These are phyloP conservation scores for Kuraishia cidri DNA, from an alignment of 805 yeast species.

Conservation along the genomic window DNA sequence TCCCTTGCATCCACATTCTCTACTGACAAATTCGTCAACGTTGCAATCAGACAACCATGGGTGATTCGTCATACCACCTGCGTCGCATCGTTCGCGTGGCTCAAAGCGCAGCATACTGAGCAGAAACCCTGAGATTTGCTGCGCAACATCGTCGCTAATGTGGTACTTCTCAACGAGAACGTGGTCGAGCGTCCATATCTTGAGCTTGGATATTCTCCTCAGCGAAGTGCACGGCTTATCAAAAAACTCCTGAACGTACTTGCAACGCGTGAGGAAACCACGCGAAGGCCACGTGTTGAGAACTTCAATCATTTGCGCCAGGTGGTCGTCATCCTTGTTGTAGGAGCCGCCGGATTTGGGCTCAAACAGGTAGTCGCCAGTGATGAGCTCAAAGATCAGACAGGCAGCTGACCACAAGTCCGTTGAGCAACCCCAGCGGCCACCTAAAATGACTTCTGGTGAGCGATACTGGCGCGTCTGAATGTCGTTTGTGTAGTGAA, in stretches of 20 bases:
- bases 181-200: slow-evolving; percentile 40
- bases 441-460: slow-evolving; percentile 53
- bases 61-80: slow-evolving; percentile 42
- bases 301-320: slow-evolving; percentile 54
- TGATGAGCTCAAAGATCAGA: slow-evolving; percentile 46
- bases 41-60: slow-evolving; percentile 34
- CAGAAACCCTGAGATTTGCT: slow-evolving; percentile 35
- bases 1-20: slow-evolving; percentile 20
- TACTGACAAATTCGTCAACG: slow-evolving; percentile 12
- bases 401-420: slow-evolving; percentile 58
- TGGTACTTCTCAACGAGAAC: slow-evolving; percentile 42
- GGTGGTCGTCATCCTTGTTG: slow-evolving; percentile 51
- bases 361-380: slow-evolving; percentile 56
- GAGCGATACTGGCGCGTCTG: slow-evolving; percentile 63
- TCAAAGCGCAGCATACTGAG: slow-evolving; percentile 39
- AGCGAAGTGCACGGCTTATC: slow-evolving; percentile 23
- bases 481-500: slow-evolving; percentile 59
- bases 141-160: slow-evolving; percentile 26
- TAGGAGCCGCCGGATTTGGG: slow-evolving; percentile 41
- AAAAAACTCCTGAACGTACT: slow-evolving; percentile 29
- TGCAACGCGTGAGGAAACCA: slow-evolving; percentile 30
- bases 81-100: slow-evolving; percentile 42
- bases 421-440: slow-evolving; percentile 54
- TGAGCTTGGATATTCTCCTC: slow-evolving; percentile 34
- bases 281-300: slow-evolving; percentile 25